phyloP scores from a whole-genome alignment of 192 early-diverging fungal species.

The Rhizophagus prolifer region DNA sequence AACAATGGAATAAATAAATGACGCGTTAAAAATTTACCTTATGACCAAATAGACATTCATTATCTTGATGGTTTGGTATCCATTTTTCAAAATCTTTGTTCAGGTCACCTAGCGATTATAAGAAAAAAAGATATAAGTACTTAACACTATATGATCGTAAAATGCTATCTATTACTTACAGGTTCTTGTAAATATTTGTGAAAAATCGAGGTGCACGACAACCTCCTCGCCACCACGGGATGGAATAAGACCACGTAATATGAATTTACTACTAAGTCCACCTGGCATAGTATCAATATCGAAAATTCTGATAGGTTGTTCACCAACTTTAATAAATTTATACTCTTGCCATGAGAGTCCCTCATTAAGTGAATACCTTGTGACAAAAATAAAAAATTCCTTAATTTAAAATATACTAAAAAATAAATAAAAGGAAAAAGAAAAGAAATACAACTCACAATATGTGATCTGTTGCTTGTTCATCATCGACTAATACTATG shows the following conservation, averaged over 20 bases:
- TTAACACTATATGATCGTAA: background rate
- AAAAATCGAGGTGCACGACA: conserved; percentile 54
- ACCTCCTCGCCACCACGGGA: conserved; percentile 36
- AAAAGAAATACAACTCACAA: conserved; percentile 1
- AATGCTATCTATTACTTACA: conserved; percentile 40
- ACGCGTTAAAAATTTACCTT: background rate
- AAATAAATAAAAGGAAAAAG: background rate
- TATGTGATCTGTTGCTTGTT: conserved; percentile 56
- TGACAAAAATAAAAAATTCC: background rate
- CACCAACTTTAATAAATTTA: conserved; percentile 37
- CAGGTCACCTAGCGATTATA: conserved; percentile 30
- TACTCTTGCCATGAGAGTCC: conserved; percentile 67
- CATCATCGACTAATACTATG: conserved; percentile 83
- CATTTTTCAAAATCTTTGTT: conserved; percentile 74
- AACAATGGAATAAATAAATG: background rate
- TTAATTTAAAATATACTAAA: background rate
- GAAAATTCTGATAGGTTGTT: conserved; percentile 52
- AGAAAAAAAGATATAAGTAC: background rate
- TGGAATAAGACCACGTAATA: conserved; percentile 66
- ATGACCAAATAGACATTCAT: conserved; percentile 41
- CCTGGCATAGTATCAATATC: conserved; percentile 72
- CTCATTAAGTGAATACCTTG: conserved; percentile 58
- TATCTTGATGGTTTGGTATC: conserved; percentile 47
- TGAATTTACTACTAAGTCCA: conserved; percentile 74
- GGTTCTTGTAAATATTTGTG: conserved; percentile 37